A percentile compares a stretch with the other conserved stretches of the same genome.
phyloP scores from a whole-genome alignment of 768 basidiomycete genomes.

The Rhodosporidiobolus sp. region DNA sequence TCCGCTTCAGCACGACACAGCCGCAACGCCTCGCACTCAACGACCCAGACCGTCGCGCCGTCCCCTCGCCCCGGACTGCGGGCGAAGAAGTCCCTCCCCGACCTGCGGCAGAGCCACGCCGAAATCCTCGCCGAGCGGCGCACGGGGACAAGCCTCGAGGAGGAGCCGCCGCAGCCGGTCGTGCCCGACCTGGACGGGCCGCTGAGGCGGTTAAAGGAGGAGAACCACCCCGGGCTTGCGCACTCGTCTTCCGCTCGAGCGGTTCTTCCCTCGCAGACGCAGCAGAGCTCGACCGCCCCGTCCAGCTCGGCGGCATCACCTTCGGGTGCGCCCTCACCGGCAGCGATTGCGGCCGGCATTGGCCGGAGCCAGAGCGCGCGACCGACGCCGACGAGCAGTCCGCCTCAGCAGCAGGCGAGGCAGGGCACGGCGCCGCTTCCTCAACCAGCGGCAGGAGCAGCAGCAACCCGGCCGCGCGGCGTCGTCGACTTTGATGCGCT shows the following conservation, averaged over 20 bases:
- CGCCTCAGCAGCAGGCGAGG: constrained; percentile 36
- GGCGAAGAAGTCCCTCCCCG: constrained; percentile 80
- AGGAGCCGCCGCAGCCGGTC: constrained; percentile 7
- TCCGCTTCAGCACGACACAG: constrained; percentile 31
- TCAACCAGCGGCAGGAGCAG: neutral
- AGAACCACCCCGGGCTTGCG: neutral
- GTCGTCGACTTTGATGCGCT: neutral
- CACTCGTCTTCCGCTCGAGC: constrained; percentile 18
- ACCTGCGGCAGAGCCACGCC: constrained; percentile 60
- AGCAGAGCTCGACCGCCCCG: neutral
- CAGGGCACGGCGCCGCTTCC: neutral
- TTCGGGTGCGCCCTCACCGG: too few relatives aligned
- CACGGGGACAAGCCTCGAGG: neutral
- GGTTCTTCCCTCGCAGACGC: constrained; percentile 8
- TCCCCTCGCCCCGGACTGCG: constrained; percentile 35
- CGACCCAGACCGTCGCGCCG: constrained; percentile 18
- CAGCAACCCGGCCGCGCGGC: neutral
- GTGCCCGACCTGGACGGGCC: neutral
- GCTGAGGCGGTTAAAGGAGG: neutral
- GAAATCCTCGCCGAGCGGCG: constrained; percentile 49
- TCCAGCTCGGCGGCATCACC: neutral
- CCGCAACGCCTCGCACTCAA: constrained; percentile 40
- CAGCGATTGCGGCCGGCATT: neutral
- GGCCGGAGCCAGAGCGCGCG: constrained; percentile 16
- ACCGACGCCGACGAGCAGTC: constrained; percentile 29